These are phyloP conservation scores for Radiomyces spectabilis DNA, from an alignment of 192 early-diverging fungal genomes.

Conservation along the genomic window DNA sequence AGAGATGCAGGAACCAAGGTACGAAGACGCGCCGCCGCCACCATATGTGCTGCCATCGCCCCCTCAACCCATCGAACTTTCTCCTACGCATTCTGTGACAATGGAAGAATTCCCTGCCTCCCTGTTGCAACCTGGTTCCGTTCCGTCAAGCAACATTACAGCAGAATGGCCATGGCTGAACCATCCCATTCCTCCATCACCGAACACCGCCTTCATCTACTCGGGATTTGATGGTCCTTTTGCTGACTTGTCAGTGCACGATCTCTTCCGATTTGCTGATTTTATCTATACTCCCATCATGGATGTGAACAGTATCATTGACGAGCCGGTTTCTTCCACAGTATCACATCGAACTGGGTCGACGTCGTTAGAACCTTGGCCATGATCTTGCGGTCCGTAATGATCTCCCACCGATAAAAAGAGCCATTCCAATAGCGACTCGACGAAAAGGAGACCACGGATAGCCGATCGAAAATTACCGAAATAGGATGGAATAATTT, in stretches of 20 bases:
- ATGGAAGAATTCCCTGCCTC: background rate
- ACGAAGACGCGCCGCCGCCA: background rate
- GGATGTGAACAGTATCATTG: no score
- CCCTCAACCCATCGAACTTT: background rate
- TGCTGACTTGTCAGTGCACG: background rate
- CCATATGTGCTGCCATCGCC: background rate
- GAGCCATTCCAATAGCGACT: no score
- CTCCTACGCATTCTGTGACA: background rate
- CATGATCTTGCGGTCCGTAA: no score
- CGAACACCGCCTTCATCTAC: background rate
- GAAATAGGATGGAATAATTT: no score
- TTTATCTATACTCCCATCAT: slow-evolving; percentile 23
- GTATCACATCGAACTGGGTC: no score
- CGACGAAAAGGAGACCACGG: no score
- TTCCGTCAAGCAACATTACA: no score
- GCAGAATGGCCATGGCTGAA: background rate
- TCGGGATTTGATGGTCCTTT: background rate
- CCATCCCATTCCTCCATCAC: background rate
- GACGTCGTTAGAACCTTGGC: no score
- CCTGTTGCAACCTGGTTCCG: no score
- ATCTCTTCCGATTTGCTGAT: slow-evolving; percentile 11
- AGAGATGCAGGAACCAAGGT: background rate
- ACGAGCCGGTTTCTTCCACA: no score
- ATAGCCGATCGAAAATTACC: no score
- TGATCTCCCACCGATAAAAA: no score